Conservation (phyloP, 176 grass and related monocot species). For the Phyllostachys edulis region DNA sequence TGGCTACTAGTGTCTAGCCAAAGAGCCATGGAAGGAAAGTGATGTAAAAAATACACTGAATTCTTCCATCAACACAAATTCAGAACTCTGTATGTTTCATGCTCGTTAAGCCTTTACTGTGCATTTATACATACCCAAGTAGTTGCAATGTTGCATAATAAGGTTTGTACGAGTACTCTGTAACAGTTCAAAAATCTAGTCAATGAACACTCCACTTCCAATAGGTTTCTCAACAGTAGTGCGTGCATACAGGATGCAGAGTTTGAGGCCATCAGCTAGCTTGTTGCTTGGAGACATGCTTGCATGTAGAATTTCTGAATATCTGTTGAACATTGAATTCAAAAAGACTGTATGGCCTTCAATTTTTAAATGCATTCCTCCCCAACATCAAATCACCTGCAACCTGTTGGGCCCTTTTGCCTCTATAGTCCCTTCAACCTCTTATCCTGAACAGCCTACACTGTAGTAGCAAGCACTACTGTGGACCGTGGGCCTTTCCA, state of each 20-base stretch:
- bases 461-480: not conserved
- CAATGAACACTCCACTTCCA: slow-evolving; percentile 11
- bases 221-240: not conserved
- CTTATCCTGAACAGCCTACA: slow-evolving; percentile 13
- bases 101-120: not conserved
- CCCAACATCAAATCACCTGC: slow-evolving; percentile 49
- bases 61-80: not conserved
- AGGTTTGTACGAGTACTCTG: not conserved
- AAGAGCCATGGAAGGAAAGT: not conserved
- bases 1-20: not conserved
- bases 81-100: not conserved
- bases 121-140: not conserved
- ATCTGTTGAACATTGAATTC: slow-evolving; percentile 36
- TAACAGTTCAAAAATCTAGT: slow-evolving; percentile 20
- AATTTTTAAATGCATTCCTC: slow-evolving; percentile 14
- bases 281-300: slow-evolving; percentile 20
- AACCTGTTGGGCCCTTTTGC: slow-evolving; percentile 35
- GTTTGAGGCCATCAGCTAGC: not conserved
- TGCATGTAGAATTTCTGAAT: slow-evolving; percentile 3
- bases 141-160: not conserved
- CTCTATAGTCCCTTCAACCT: slow-evolving; percentile 36
- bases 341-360: not conserved
- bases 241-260: not conserved
- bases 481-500: not conserved
- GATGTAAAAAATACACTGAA: not conserved